These are phyloP conservation scores for Beta lomatogona DNA, from an alignment of 179 eudicot species.

Conservation along the genomic window DNA sequence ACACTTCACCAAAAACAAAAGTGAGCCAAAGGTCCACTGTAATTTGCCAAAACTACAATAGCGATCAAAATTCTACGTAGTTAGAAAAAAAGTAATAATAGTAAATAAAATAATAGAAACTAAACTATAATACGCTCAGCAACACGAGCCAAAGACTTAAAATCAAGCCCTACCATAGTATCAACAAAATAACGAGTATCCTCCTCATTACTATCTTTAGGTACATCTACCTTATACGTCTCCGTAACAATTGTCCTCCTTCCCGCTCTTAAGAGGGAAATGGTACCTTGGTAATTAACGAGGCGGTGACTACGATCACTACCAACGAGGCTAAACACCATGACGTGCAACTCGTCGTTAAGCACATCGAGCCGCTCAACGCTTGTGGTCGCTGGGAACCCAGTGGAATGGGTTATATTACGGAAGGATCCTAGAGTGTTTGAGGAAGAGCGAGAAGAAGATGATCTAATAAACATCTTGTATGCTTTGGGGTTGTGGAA, in stretches of 20 bases:
- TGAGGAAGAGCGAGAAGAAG: background rate
- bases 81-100: background rate
- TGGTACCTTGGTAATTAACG: slow-evolving; percentile 16
- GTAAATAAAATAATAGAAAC: background rate
- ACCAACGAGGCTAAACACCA: slow-evolving; percentile 30
- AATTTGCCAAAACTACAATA: too few relatives aligned
- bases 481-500: slow-evolving; percentile 30
- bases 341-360: slow-evolving; percentile 17
- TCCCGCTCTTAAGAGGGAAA: background rate
- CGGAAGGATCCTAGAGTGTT: background rate
- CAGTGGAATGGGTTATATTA: slow-evolving; percentile 19
- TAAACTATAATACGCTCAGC: background rate
- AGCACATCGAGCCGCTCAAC: slow-evolving; percentile 30
- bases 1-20: too few relatives aligned
- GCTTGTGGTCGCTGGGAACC: slow-evolving; percentile 26
- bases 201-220: slow-evolving; percentile 20
- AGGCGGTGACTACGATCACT: slow-evolving; percentile 25
- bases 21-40: too few relatives aligned
- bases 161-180: slow-evolving; percentile 27
- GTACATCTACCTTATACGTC: slow-evolving; percentile 28
- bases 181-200: slow-evolving; percentile 28
- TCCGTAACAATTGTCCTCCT: slow-evolving; percentile 21
- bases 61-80: too few relatives aligned
- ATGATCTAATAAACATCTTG: slow-evolving; percentile 23
- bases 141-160: slow-evolving; percentile 25